Evolutionary conservation across 2,329 filamentous ascomycete species (phyloP), one percentile per base, ranked within the genome.

Genomic region (Fusarium longipes): DNA sequence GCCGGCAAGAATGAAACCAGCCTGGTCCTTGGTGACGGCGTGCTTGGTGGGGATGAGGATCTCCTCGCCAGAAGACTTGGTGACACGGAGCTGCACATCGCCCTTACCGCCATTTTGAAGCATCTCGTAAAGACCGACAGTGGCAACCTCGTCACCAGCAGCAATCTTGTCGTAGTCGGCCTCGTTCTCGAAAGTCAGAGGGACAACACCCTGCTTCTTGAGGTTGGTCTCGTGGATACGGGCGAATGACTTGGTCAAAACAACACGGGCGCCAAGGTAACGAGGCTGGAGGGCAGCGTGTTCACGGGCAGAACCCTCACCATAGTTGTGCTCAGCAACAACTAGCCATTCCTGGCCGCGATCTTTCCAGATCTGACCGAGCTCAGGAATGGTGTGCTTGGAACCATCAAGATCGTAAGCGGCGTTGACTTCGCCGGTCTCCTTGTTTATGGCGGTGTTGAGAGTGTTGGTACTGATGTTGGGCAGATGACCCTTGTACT

Each of bases 391-490:
- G 30, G 92, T 90, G 74, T 88, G 86, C 74, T 83, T 83, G 60
- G 84, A 85, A 73, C 93, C 93, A 76, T 93, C 90, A 59, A 91
- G 82, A 78, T 99, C 96, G 81, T 97, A 96, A 7, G 95, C 96
- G 20, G 87, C 89, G 79, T 98, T 98, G 68, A 96, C 94, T 80
- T 97, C 94, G 71, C 91, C 91, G 0, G 95, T 99, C 65, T 92
- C 93, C 40, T 92, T 93, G 79, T 97, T 97, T 77, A 94, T 86
- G 62, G 96, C 96, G 53, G 93, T 96, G 81, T 97, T 97, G 70
- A 99, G 88, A 4, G 96, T 99, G 86, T 99, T 99, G 77, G 93
- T 93, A 72, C 90, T 92, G 79, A 99, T 99, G 84, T 99, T 99
- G 78, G 96, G 93, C 66, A 99, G 88, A 80, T 99, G 96, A 66